Evolutionary conservation across 768 basidiomycete genomes (phyloP).

Genomic region (Podaxis rugospora): DNA sequence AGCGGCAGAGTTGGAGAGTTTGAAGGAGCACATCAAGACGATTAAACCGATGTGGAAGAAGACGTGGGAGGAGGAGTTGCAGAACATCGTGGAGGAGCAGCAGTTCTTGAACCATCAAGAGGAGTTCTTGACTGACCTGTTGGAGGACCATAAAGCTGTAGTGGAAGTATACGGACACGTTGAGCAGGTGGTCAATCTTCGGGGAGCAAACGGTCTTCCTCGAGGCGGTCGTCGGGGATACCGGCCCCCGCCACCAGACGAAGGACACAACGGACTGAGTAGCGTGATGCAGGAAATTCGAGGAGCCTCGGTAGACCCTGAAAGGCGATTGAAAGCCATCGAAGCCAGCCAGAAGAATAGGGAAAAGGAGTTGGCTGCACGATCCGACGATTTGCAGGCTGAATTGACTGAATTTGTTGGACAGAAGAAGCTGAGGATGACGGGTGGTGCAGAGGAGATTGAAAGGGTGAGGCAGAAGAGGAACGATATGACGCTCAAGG

Average conservation of each 20-base stretch:
- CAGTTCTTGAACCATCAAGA: constrained; percentile 92
- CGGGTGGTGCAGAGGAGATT: constrained; percentile 88
- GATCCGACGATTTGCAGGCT: constrained; percentile 78
- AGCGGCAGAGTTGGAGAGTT: constrained; percentile 63
- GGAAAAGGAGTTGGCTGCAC: constrained; percentile 66
- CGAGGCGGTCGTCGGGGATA: constrained; percentile 38
- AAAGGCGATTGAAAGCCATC: constrained; percentile 86
- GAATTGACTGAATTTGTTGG: constrained; percentile 86
- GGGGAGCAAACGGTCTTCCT: constrained; percentile 36
- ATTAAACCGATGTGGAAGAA: constrained; percentile 98
- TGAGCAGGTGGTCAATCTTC: constrained; percentile 78
- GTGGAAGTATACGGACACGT: constrained; percentile 85
- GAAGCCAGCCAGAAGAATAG: constrained; percentile 81
- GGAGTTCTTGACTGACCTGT: constrained; percentile 81
- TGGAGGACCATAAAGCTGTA: constrained; percentile 92
- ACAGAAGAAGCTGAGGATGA: constrained; percentile 89
- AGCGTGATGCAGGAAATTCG: constrained; percentile 91
- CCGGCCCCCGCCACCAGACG: constrained; percentile 60
- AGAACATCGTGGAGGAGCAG: constrained; percentile 96
- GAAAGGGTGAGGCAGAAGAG: constrained; percentile 84
- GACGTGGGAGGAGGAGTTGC: constrained; percentile 96
- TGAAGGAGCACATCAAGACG: constrained; percentile 82
- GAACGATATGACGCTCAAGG: constrained; percentile 82
- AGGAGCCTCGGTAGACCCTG: constrained; percentile 76
- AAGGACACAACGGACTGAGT: constrained; percentile 60